Base-by-base conservation (phyloP, 495 filamentous ascomycete genomes). In the Zalerion maritima region DNA sequence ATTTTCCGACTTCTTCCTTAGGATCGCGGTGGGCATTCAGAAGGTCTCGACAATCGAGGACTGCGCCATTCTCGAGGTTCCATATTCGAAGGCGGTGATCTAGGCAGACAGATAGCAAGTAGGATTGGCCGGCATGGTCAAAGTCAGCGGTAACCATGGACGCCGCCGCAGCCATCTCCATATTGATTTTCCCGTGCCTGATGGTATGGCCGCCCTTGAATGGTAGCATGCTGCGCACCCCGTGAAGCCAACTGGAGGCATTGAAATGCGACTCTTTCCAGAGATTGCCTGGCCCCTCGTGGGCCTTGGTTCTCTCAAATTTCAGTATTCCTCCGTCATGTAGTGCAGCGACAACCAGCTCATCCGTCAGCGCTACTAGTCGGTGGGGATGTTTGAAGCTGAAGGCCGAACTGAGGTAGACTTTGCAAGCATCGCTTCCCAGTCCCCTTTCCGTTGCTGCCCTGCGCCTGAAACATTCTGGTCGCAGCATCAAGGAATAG, bases 51-150 rank as follows among this genome's bases (percentile, higher is more conserved):
- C 73, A 71, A 28, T 75, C 67, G 1, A 77, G 68, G 25, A 81
- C 65, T 45, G 71, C 75, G 29, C 83, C 83, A 18, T 67, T 78
- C 2, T 64, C 55, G 11, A 82, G 57, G 41, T 87, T 87, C 87
- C 86, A 93, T 16, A 82, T 71, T 43, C 80, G 75, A 43, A 99
- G 52, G 2, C 71, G 77, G 42, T 96, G 85, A 38, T 96, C 81
- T 22, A 94, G 49, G 41, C 76, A 87, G 16, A 89, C 70, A 0
- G 83, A 83, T 42, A 91, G 89, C 1, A 91, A 63, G 43, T 85
- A 68, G 3, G 56, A 49, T 1, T 49, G 52, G 13, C 55, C 46
- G 18, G 57, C 41, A 14, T 58, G 38, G 6, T 54, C 58, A 33
- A 61, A 47, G 21, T 38, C 64, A 1, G 68, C 73, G 13, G 68